Conservation (phyloP, 2,329 filamentous ascomycete genomes). For the Penicillium sp. region DNA sequence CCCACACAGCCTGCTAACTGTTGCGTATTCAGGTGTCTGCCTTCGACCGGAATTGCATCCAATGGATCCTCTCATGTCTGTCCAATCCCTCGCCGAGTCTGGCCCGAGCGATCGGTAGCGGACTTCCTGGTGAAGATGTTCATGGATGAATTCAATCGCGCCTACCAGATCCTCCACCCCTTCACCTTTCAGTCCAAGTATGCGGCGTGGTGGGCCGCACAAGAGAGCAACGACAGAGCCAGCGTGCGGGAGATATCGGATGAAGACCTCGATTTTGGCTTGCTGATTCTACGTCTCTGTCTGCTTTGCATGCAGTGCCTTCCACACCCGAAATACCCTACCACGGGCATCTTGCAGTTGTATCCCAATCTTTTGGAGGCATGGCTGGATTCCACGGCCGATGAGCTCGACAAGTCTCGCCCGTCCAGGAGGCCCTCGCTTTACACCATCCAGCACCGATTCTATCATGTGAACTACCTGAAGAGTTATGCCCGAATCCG, state of each 20-base stretch:
- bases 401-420: conserved; percentile 13
- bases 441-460: conserved; percentile 15
- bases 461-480: conserved; percentile 15
- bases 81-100: conserved; percentile 3
- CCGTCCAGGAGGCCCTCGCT: conserved; percentile 9
- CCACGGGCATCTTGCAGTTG: conserved; percentile 8
- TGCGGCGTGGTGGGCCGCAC: conserved; percentile 11
- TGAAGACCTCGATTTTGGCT: conserved; percentile 16
- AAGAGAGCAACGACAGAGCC: conserved; percentile 8
- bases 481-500: conserved; percentile 14
- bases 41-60: too few species aligned
- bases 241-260: conserved; percentile 4
- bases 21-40: too few species aligned
- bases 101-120: conserved; percentile 13
- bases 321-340: conserved; percentile 14
- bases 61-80: too few species aligned
- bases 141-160: conserved; percentile 14
- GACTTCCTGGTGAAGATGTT: conserved; percentile 18
- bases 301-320: conserved; percentile 16
- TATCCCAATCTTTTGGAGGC: conserved; percentile 8
- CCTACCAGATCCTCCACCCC: conserved; percentile 11
- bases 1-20: too few species aligned
- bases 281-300: conserved; percentile 17
- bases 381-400: conserved; percentile 12
- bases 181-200: conserved; percentile 14